Conservation (phyloP, 2,329 filamentous ascomycete species). For the Talaromyces sp. region DNA sequence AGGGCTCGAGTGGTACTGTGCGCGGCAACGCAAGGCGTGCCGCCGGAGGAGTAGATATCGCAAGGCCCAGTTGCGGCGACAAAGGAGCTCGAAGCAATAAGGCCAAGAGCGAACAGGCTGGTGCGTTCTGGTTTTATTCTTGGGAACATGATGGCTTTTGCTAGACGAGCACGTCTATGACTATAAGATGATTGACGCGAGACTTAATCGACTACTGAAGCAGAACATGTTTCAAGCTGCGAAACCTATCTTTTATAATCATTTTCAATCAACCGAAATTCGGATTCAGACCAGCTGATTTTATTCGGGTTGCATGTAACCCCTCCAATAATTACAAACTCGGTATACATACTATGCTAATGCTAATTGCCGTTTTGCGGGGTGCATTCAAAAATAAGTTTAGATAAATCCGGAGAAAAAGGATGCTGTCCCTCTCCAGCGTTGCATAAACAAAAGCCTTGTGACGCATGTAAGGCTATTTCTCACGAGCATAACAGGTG, state of each 20-base stretch:
- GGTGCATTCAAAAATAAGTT: neutral
- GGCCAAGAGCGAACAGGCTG: constrained; percentile 1
- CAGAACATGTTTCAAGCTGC: neutral
- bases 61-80: constrained; percentile 12
- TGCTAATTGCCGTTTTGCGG: neutral
- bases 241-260: neutral
- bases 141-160: neutral
- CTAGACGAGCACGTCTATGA: neutral
- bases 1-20: constrained; percentile 15
- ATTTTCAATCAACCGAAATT: neutral
- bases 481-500: constrained; percentile 9
- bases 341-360: neutral
- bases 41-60: constrained; percentile 13
- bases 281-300: neutral
- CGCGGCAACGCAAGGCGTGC: constrained; percentile 15
- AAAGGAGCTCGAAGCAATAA: constrained; percentile 6
- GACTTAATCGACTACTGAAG: neutral
- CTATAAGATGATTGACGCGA: neutral
- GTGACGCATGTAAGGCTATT: constrained; percentile 5
- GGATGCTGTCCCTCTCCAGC: neutral
- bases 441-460: neutral
- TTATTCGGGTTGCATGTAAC: neutral
- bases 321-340: neutral
- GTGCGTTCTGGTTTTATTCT: neutral
- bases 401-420: neutral